Conservation (phyloP, 495 filamentous ascomycete species). For the Talaromyces proteolyticus region DNA sequence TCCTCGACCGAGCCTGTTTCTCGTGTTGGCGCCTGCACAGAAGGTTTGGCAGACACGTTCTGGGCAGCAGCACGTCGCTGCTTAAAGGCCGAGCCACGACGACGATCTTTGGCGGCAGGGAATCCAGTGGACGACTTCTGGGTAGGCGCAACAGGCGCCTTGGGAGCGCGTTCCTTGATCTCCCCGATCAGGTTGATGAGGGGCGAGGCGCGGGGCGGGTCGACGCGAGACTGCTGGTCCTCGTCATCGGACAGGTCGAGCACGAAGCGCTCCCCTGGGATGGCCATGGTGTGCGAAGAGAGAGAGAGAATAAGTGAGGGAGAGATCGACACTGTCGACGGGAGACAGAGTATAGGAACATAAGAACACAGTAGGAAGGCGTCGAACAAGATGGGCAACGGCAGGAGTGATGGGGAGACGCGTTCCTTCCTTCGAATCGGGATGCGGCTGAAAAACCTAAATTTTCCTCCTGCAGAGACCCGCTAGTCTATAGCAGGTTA, state of each 20-base stretch:
- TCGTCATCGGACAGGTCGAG: constrained; percentile 44
- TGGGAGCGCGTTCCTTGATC: constrained; percentile 64
- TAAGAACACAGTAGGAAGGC: constrained; percentile 22
- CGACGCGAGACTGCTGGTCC: constrained; percentile 10
- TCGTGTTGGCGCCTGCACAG: background rate
- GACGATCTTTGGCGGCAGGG: constrained; percentile 76
- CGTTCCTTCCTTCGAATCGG: constrained; percentile 4
- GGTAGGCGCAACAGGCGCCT: constrained; percentile 48
- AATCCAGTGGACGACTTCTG: constrained; percentile 66
- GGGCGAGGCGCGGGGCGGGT: constrained; percentile 17
- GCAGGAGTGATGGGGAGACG: constrained; percentile 6
- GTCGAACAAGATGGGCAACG: too few relatives aligned
- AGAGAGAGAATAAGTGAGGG: background rate
- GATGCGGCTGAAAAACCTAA: constrained; percentile 43
- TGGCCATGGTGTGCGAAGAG: constrained; percentile 41
- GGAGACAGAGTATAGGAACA: constrained; percentile 9
- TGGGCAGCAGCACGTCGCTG: constrained; percentile 38
- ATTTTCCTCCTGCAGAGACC: constrained; percentile 19
- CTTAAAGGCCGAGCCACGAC: constrained; percentile 69
- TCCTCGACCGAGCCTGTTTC: constrained; percentile 18
- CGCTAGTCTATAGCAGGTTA: constrained; percentile 10
- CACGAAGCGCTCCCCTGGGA: constrained; percentile 56
- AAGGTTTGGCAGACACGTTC: background rate
- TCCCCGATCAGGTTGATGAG: constrained; percentile 59
- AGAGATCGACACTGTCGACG: background rate